These are phyloP conservation scores for Penicillium rolfsii DNA, from an alignment of 2,329 filamentous ascomycete genomes.

Conservation along the genomic window DNA sequence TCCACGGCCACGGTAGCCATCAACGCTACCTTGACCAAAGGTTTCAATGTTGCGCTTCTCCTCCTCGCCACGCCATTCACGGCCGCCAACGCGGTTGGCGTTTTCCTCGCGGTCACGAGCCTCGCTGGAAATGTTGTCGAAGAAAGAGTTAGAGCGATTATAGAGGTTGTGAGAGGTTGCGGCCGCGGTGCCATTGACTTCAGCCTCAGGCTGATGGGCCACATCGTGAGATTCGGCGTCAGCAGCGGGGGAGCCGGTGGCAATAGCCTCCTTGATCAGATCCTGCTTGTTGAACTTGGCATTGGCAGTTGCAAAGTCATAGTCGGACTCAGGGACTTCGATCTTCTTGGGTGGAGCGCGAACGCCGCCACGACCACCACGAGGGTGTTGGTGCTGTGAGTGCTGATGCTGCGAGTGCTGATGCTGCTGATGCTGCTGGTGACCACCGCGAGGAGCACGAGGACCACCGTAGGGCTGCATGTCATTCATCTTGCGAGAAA, in stretches of 20 bases:
- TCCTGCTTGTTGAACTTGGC: slow-evolving; percentile 90
- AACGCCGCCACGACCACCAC: slow-evolving; percentile 53
- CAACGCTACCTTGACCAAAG: slow-evolving; percentile 94
- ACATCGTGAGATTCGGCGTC: slow-evolving; percentile 55
- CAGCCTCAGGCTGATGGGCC: slow-evolving; percentile 40
- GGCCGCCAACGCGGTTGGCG: slow-evolving; percentile 69
- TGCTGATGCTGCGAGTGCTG: slow-evolving; percentile 33
- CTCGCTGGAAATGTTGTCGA: slow-evolving; percentile 97
- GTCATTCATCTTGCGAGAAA: slow-evolving; percentile 52
- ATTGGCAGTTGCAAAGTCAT: slow-evolving; percentile 85
- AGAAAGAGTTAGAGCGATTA: slow-evolving; percentile 89
- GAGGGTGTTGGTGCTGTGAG: slow-evolving; percentile 25
- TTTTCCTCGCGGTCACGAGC: slow-evolving; percentile 83
- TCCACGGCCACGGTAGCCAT: slow-evolving; percentile 80
- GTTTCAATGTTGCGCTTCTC: slow-evolving; percentile 97
- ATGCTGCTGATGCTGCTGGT: slow-evolving; percentile 29
- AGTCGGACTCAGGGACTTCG: slow-evolving; percentile 87
- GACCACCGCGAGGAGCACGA: slow-evolving; percentile 43
- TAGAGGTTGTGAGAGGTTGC: slow-evolving; percentile 61
- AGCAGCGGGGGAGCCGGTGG: slow-evolving; percentile 69
- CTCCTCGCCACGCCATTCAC: slow-evolving; percentile 89
- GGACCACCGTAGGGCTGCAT: slow-evolving; percentile 48
- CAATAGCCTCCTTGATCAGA: slow-evolving; percentile 84
- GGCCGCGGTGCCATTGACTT: slow-evolving; percentile 35
- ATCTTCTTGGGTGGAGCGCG: slow-evolving; percentile 66